Base-by-base conservation (phyloP, 257 asterid genomes). In the Fraxinus anomala region DNA sequence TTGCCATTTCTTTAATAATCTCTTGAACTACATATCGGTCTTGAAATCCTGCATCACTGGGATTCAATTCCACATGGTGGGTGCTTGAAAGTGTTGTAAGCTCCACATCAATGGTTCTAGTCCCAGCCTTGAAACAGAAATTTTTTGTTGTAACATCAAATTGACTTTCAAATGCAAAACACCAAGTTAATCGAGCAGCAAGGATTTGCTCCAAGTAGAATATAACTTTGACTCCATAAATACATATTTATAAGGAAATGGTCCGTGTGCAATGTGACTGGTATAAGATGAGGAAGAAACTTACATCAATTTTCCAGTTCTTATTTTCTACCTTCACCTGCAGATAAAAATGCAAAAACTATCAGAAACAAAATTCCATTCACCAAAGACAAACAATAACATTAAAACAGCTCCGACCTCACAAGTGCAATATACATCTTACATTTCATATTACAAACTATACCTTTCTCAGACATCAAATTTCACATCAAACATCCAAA, bases 21-120 rank as follows among this genome's bases (percentile, higher is more conserved):
- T 96, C 98, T 85, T 96, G 98, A 86, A 96, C 99, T 73, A 96
- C 97, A 77, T 96, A 93, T 28, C 97, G 82, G 82, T 96, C 99
- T 81, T 88, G 97, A 89, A 95, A 95, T 78, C 98, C 98, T 33
- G 98, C 98, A 86, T 93, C 95, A 70, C 97, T 87, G 12, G 99
- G 99, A 88, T 84, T 96, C 89, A 96, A 76, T 84, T 96, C 99
- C 73, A 96, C 95, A 77, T 96, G 99, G 86, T 93, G 90, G 0
- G 94, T 80, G 89, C 98, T 88, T 34, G 94, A 89, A 66, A 93
- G 70, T 23, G 96, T 91, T 70, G 99, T 96, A 82, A 96, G 92
- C 88, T 96, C 99, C 42, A 96, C 91, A 75, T 96, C 99, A 80
- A 96, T 86, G 23, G 82, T 89, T 75, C 99, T 87, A 6, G 86